Evolutionary conservation across 345 rosid genomes (phyloP).

Genomic region (Eucalyptus microcorys): DNA sequence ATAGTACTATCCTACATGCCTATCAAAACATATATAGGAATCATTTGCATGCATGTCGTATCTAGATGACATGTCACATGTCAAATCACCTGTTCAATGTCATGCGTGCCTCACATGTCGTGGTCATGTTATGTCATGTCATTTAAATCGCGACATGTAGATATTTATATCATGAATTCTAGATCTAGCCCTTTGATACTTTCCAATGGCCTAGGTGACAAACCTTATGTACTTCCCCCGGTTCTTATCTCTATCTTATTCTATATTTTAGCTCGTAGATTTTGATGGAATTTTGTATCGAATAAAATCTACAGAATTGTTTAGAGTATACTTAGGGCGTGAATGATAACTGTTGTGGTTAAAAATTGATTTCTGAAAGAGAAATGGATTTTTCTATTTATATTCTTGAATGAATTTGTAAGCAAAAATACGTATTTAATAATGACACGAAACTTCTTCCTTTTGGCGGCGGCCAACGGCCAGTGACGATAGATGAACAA

Average conservation of each 20-base stretch:
- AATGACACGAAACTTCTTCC: no score
- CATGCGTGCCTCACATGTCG: neutral
- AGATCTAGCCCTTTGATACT: neutral
- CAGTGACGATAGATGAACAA: no score
- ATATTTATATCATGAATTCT: neutral
- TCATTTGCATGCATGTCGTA: neutral
- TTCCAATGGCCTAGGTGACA: neutral
- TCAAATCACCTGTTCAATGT: neutral
- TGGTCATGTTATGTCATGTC: neutral
- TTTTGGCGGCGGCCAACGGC: accelerated
- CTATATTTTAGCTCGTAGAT: neutral
- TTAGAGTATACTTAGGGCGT: neutral
- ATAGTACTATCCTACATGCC: neutral
- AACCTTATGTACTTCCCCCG: neutral
- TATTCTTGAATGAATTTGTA: no score
- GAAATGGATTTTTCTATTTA: no score
- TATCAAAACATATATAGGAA: neutral
- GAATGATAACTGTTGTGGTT: no score
- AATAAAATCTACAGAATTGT: neutral
- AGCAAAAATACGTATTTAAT: no score
- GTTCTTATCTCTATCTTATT: neutral
- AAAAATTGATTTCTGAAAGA: no score
- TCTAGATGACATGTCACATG: neutral
- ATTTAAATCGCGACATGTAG: neutral
- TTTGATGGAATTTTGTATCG: neutral